These are phyloP conservation scores for Glomus cerebriforme DNA, from an alignment of 192 early-diverging fungal genomes.

Conservation along the genomic window DNA sequence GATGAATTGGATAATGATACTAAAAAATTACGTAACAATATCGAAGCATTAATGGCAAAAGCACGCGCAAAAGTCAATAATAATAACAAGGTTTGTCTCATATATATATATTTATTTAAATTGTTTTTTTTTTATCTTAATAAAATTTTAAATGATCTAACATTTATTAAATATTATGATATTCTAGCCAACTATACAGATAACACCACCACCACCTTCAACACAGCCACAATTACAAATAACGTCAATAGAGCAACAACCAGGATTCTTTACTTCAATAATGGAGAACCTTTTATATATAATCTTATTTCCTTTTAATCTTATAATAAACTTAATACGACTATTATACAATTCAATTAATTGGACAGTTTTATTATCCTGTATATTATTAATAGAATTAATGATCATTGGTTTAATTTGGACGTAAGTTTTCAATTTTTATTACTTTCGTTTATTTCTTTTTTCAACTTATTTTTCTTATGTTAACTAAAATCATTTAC, in stretches of 20 bases:
- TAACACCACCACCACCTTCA: no score
- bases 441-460: background rate
- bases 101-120: background rate
- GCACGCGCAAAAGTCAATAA: no score
- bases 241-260: background rate
- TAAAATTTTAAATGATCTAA: background rate
- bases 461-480: background rate
- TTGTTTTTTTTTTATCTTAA: background rate
- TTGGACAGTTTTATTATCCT: background rate
- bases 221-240: background rate
- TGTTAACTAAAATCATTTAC: background rate
- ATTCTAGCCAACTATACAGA: background rate
- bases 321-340: background rate
- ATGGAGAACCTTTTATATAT: background rate
- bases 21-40: background rate
- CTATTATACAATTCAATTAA: background rate
- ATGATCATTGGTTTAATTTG: background rate
- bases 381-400: constrained; percentile 6
- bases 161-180: background rate
- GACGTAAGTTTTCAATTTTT: background rate
- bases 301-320: background rate
- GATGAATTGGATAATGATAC: constrained; percentile 10
- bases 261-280: background rate
- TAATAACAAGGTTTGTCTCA: background rate
- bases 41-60: background rate